Base-by-base conservation (phyloP, 495 filamentous ascomycete genomes). In the Hypoxylon trugodes region DNA sequence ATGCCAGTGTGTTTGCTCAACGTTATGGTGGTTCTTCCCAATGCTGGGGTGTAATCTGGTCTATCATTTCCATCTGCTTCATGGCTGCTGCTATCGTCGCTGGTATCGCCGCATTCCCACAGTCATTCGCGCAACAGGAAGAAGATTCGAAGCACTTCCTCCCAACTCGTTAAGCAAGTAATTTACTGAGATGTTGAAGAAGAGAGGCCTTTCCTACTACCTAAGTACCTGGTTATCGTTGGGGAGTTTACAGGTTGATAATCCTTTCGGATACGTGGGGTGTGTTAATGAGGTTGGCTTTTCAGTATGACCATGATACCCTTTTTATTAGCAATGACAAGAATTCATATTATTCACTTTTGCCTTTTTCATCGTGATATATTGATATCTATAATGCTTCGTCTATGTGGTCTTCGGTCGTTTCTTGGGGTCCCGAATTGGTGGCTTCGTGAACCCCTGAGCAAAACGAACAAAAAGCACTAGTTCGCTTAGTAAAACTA, bases 21-120 rank as follows among this genome's bases (percentile, higher is more conserved):
- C 81, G 84, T 22, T 93, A 92, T 66, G 90, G 90, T 12, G 90
- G 90, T 32, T 90, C 88, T 2, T 90, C 88, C 15, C 89, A 89
- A 60, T 93, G 90, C 79, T 93, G 90, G 90, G 90, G 90, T 16
- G 79, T 92, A 22, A 83, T 91, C 35, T 93, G 90, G 90, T 88
- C 85, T 10, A 75, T 93, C 32, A 82, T 93, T 30, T 88, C 86
- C 1, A 62, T 91, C 26, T 49, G 79, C 1, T 88, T 93, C 66
- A 91, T 92, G 86, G 84, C 84, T 13, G 77, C 79, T 12, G 87
- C 83, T 3, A 93, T 93, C 62, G 74, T 92, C 28, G 87, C 85
- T 15, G 90, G 86, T 3, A 86, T 93, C 18, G 90, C 90, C 2
- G 90, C 89, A 4, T 93, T 92, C 70, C 88, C 83, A 6, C 79